These are phyloP conservation scores for Medicago arabica DNA, from an alignment of 306 rosid species.

Conservation along the genomic window DNA sequence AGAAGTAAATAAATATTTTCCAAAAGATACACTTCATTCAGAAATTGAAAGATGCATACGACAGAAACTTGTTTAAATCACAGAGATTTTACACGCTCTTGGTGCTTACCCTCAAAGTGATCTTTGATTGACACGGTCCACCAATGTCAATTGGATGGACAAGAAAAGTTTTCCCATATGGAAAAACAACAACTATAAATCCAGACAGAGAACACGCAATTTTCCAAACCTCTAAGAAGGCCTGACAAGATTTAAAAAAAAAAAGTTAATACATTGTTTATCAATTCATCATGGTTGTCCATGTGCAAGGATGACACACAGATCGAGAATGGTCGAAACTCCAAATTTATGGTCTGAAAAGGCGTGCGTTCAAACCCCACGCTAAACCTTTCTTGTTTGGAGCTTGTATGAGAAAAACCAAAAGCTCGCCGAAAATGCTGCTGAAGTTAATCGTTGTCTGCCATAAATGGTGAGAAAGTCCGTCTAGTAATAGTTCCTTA, in stretches of 20 bases:
- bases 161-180: constrained; percentile 58
- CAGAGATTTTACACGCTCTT: neutral
- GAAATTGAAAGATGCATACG: constrained; percentile 18
- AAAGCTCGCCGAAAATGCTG: too few species aligned
- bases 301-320: too few species aligned
- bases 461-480: too few species aligned
- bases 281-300: too few species aligned
- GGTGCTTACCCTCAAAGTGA: constrained; percentile 66
- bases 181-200: constrained; percentile 51
- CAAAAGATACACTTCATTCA: neutral
- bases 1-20: constrained; percentile 25
- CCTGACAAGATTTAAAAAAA: constrained; percentile 49
- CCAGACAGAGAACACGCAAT: constrained; percentile 65
- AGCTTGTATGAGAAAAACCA: too few species aligned
- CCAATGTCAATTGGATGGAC: constrained; percentile 67
- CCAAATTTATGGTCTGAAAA: too few species aligned
- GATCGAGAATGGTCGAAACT: too few species aligned
- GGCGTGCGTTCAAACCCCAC: too few species aligned
- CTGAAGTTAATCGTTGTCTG: too few species aligned
- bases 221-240: constrained; percentile 71
- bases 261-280: too few species aligned
- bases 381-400: too few species aligned
- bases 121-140: constrained; percentile 84
- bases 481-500: constrained; percentile 23
- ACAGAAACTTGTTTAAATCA: neutral